Percentiles rank a stretch among this genome's conserved stretches.
Evolutionary conservation across 768 basidiomycete genomes (phyloP).

Genomic region (Tylopilus felleus): DNA sequence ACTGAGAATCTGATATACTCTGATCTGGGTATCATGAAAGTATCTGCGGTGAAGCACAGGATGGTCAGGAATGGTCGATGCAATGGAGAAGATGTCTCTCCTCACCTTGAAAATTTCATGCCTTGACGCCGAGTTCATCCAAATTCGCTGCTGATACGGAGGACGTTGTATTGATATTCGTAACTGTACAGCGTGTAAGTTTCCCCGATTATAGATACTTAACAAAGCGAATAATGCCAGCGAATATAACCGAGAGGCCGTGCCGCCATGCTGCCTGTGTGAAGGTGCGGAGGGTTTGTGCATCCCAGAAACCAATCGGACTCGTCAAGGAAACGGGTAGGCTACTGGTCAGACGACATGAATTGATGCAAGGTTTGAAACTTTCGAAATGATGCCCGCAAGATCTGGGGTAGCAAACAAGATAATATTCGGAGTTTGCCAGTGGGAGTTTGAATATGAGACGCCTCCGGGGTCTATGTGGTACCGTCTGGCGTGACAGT

Average conservation of each 20-base stretch:
- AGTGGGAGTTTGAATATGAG: not conserved
- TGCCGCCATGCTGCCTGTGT: not conserved
- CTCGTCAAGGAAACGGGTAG: constrained; percentile 2
- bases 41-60: constrained; percentile 41
- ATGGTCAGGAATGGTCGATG: not conserved
- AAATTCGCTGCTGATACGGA: not conserved
- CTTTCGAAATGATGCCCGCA: not conserved
- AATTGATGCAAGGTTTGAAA: constrained; percentile 3
- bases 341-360: not conserved
- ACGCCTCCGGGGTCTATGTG: not conserved
- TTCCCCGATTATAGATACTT: not conserved
- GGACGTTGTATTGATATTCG: not conserved
- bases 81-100: not conserved
- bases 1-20: not conserved
- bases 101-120: constrained; percentile 64
- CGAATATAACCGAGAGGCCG: constrained; percentile 2
- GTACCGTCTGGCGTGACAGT: not conserved
- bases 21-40: constrained; percentile 68
- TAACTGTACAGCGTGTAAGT: too few species aligned
- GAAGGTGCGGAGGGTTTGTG: constrained; percentile 2
- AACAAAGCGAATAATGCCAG: not conserved
- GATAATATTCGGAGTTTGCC: not conserved
- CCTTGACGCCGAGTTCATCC: not conserved
- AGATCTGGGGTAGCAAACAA: not conserved
- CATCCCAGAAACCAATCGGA: not conserved